Base-by-base conservation (phyloP, 2,329 filamentous ascomycete species). In the Monosporascus sp. region DNA sequence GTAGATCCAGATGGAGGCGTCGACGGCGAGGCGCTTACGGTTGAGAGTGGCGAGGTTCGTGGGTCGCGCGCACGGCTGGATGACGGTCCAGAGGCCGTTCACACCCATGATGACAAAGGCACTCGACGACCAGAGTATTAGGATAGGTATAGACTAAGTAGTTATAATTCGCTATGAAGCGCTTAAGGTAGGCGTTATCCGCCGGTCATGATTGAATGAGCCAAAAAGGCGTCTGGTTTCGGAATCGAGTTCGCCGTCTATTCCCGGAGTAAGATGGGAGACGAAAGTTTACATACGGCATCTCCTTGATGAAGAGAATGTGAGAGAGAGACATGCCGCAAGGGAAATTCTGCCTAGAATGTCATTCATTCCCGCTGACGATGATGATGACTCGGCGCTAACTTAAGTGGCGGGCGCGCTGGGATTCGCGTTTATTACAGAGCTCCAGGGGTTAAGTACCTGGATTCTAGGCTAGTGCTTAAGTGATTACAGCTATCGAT, bases 1-100 rank as follows among this genome's bases (percentile, higher is more conserved):
- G 78, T 99, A 99, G 63, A 99, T 97, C 94, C 94, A 99, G 68
- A 99, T 99, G 14, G 92, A 97, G 54, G 95, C 94, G 73, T 99
- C 94, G 60, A 99, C 90, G 47, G 94, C 95, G 48, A 99, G 87
- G 17, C 94, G 90, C 74, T 96, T 97, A 62, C 89, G 90, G 70
- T 97, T 97, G 55, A 99, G 84, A 15, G 93, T 96, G 63, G 95
- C 92, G 63, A 99, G 87, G 71, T 96, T 97, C 57, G 95, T 96
- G 20, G 94, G 95, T 38, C 94, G 88, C 47, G 94, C 94, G 68
- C 91, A 97, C 46, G 94, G 94, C 73, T 96, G 90, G 59, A 97
- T 79, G 50, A 99, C 90, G 58, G 90, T 93, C 94, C 94, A 99
- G 60, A 99, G 89, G 60, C 92, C 92, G 67, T 93, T 96, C 59